Percentiles rank a stretch among this genome's conserved stretches.
Evolutionary conservation across 768 basidiomycete species (phyloP).

Genomic region (Nidularia pulvinata): DNA sequence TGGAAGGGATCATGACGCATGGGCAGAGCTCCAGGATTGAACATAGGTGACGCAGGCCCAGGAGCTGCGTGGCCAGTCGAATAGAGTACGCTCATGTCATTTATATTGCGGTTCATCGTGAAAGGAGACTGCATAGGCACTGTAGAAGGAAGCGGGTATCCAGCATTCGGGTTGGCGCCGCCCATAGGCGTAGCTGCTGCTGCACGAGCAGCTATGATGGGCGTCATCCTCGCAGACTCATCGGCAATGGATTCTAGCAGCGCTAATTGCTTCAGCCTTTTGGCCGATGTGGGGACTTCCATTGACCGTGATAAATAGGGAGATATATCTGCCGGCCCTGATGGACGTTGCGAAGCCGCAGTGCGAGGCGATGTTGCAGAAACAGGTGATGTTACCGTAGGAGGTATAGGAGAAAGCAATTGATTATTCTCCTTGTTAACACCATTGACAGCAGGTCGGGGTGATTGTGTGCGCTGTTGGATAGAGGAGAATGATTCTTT

Average conservation of each 20-base stretch:
- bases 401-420: background rate
- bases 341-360: constrained; percentile 33
- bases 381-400: constrained; percentile 6
- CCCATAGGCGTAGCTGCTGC: constrained; percentile 11
- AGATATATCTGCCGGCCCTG: constrained; percentile 65
- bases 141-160: constrained; percentile 5
- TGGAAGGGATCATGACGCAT: constrained; percentile 31
- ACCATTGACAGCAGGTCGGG: background rate
- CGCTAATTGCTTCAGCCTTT: constrained; percentile 68
- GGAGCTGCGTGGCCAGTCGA: constrained; percentile 18
- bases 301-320: constrained; percentile 61
- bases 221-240: constrained; percentile 68
- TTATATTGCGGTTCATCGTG: constrained; percentile 13
- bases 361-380: constrained; percentile 16
- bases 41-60: background rate
- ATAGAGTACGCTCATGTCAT: constrained; percentile 26
- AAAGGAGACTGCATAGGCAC: constrained; percentile 21
- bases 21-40: background rate
- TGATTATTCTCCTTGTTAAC: background rate
- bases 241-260: constrained; percentile 71
- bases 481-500: background rate
- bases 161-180: background rate
- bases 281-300: constrained; percentile 57
- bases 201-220: constrained; percentile 26
- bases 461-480: background rate